phyloP scores from a whole-genome alignment of 2,329 filamentous ascomycete species.

The Aaosphaeria pasadenensis region DNA sequence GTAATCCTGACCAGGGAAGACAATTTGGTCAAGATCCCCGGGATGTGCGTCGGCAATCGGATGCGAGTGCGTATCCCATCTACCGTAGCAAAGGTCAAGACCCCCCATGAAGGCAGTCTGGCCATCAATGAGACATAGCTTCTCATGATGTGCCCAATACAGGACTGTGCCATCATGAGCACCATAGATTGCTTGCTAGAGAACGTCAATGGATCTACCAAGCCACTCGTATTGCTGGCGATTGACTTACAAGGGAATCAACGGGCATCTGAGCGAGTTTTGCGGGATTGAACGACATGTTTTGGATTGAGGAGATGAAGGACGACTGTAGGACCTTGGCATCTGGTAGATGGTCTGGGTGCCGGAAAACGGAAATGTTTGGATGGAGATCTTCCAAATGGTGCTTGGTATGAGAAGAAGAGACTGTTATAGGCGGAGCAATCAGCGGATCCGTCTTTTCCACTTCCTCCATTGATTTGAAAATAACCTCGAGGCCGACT shows the following conservation, averaged over 20 bases:
- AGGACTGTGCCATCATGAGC: conserved; percentile 76
- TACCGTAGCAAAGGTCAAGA: conserved; percentile 79
- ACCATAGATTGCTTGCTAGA: conserved; percentile 70
- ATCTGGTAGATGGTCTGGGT: conserved; percentile 83
- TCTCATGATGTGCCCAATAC: conserved; percentile 94
- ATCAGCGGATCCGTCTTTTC: conserved; percentile 47
- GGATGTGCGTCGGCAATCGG: conserved; percentile 82
- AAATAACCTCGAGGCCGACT: conserved; percentile 42
- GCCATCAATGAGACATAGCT: conserved; percentile 80
- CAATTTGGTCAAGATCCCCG: conserved; percentile 67
- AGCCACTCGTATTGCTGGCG: neutral
- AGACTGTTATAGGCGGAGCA: conserved; percentile 50
- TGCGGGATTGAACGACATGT: conserved; percentile 54
- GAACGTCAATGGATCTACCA: too few species aligned
- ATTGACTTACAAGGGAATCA: conserved; percentile 54
- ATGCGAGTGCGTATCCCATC: conserved; percentile 85
- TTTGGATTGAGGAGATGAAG: conserved; percentile 55
- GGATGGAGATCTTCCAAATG: conserved; percentile 71
- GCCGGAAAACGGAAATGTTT: conserved; percentile 85
- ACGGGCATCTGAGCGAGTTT: conserved; percentile 63
- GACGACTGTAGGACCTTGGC: conserved; percentile 63
- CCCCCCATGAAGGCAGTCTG: conserved; percentile 85
- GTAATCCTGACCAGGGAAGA: conserved; percentile 90
- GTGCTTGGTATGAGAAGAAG: conserved; percentile 74
- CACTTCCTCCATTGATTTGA: conserved; percentile 44